Conservation (phyloP, 768 basidiomycete species). For the Pholiota microspora region DNA sequence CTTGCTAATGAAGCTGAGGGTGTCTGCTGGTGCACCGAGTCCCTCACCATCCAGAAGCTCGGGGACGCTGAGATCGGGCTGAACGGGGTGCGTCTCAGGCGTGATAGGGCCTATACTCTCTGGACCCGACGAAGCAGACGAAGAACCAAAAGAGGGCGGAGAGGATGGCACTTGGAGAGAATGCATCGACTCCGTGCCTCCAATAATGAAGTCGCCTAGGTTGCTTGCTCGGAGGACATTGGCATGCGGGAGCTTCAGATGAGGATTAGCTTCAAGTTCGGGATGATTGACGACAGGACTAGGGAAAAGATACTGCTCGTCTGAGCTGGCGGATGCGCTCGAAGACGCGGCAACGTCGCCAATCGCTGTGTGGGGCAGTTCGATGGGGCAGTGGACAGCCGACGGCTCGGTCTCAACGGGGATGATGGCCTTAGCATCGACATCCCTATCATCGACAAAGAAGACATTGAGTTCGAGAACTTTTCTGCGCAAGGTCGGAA, state of each 20-base stretch:
- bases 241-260: slow-evolving; percentile 10
- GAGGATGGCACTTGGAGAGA: slow-evolving; percentile 13
- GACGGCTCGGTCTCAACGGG: neutral
- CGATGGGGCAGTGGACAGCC: neutral
- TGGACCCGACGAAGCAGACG: slow-evolving; percentile 27
- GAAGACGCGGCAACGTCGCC: slow-evolving; percentile 1
- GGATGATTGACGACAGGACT: slow-evolving; percentile 30
- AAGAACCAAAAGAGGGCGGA: slow-evolving; percentile 15
- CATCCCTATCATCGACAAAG: slow-evolving; percentile 53
- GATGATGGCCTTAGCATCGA: slow-evolving; percentile 17
- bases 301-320: slow-evolving; percentile 36
- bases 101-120: slow-evolving; percentile 50
- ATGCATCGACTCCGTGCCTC: slow-evolving; percentile 11
- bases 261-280: neutral
- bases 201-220: slow-evolving; percentile 17
- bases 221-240: slow-evolving; percentile 9
- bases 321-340: slow-evolving; percentile 13
- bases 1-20: slow-evolving; percentile 4
- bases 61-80: slow-evolving; percentile 40
- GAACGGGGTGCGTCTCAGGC: slow-evolving; percentile 39
- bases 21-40: slow-evolving; percentile 26
- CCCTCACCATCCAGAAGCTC: slow-evolving; percentile 39
- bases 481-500: slow-evolving; percentile 56
- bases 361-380: neutral
- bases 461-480: slow-evolving; percentile 59